These are phyloP conservation scores for Thelonectria rubi DNA, from an alignment of 2,329 filamentous ascomycete genomes.

Conservation along the genomic window DNA sequence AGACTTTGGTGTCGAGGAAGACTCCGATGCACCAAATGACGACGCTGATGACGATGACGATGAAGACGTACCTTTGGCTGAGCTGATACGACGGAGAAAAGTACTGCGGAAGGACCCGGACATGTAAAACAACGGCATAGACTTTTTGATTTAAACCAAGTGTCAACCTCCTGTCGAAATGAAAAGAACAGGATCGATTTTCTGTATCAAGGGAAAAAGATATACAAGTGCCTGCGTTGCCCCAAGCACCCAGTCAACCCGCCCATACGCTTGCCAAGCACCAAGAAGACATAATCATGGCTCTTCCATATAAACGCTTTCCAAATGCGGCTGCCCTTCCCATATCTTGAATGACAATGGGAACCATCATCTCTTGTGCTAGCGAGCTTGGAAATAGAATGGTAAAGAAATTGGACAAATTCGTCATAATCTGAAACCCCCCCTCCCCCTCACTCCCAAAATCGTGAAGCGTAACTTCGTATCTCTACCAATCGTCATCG, in stretches of 20 bases:
- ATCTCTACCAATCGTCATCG: slow-evolving; percentile 73
- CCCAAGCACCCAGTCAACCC: slow-evolving; percentile 36
- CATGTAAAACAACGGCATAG: slow-evolving; percentile 41
- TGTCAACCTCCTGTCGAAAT: slow-evolving; percentile 28
- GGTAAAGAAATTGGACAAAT: slow-evolving; percentile 25
- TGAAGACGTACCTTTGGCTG: slow-evolving; percentile 74
- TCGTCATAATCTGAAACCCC: slow-evolving; percentile 31
- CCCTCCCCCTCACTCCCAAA: background rate
- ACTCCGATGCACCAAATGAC: slow-evolving; percentile 47
- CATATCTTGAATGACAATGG: slow-evolving; percentile 40
- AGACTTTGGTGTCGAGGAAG: slow-evolving; percentile 84
- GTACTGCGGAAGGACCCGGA: slow-evolving; percentile 45
- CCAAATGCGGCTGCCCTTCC: slow-evolving; percentile 40
- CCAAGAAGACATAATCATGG: slow-evolving; percentile 38
- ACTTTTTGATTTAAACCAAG: slow-evolving; percentile 28
- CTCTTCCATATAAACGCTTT: slow-evolving; percentile 29
- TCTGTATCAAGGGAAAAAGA: slow-evolving; percentile 3
- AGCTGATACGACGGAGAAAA: slow-evolving; percentile 69
- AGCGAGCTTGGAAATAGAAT: slow-evolving; percentile 22
- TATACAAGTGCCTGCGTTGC: slow-evolving; percentile 26
- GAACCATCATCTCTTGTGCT: slow-evolving; percentile 32
- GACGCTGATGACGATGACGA: slow-evolving; percentile 59
- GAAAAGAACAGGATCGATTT: slow-evolving; percentile 7
- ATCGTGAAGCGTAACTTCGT: slow-evolving; percentile 41
- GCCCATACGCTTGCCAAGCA: slow-evolving; percentile 29